Evolutionary conservation across 352 stramenopile genomes (phyloP), one percentile per base, ranked within the genome.

Genomic region (Phytopythium delawarense): DNA sequence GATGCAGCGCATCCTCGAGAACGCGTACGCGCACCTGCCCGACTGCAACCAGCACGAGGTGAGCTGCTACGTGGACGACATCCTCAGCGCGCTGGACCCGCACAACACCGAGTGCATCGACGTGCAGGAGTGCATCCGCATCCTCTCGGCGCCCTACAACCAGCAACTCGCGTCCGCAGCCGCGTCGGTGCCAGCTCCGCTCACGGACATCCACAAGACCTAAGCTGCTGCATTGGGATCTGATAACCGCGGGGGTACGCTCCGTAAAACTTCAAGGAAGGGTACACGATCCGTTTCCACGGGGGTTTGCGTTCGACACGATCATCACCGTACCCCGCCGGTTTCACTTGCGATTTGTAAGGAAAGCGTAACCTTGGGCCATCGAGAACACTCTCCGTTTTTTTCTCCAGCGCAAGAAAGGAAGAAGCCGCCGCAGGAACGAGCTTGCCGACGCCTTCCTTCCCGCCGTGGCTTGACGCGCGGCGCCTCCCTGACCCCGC

Each of bases 31-130:
- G 13, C 80, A 86, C 34, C 55, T 89, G 4, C 72, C 77, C 23
- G 80, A 87, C 67, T 84, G 76, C 65, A 87, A 89, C 67, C 72
- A 78, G 59, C 75, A 87, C 66, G 77, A 89, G 67, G 77, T 89
- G 60, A 87, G 76, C 62, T 87, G 76, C 65, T 87, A 81, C 51
- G 78, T 89, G 30, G 78, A 89, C 68, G 80, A 87, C 62, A 85
- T 87, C 52, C 61, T 89, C 40, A 89, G 74, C 45, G 74, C 77
- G 21, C 70, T 89, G 30, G 77, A 89, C 46, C 78, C 80, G 16
- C 81, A 87, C 68, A 84, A 85, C 61, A 87, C 80, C 63, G 79
- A 89, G 61, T 87, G 77, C 67, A 84, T 89, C 50, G 79, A 87
- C 52, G 75, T 87, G 21, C 79, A 87, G 37, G 80, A 89, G 49